Evolutionary conservation across 768 basidiomycete species (phyloP).

Genomic region (Postia placenta): DNA sequence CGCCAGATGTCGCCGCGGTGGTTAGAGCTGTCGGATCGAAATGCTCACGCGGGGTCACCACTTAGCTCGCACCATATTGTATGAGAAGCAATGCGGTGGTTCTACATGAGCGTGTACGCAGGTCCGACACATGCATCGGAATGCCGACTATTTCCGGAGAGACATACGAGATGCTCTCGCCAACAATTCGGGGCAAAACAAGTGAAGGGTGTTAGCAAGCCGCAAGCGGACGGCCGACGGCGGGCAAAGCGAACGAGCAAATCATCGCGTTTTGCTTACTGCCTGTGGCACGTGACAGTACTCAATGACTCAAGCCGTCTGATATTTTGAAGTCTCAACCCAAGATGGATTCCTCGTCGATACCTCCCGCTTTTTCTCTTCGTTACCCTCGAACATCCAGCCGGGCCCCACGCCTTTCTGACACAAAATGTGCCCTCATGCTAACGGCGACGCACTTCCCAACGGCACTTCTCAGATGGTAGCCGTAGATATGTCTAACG

Average conservation of each 20-base stretch:
- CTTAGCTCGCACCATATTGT: too few relatives aligned
- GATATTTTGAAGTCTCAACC: not conserved
- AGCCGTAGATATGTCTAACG: conserved; percentile 50
- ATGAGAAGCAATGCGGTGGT: too few relatives aligned
- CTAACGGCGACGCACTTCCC: conserved; percentile 43
- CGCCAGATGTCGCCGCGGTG: too few relatives aligned
- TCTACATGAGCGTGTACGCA: too few relatives aligned
- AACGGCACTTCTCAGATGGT: conserved; percentile 62
- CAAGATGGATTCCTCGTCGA: not conserved
- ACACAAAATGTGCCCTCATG: conserved; percentile 57
- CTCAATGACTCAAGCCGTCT: not conserved
- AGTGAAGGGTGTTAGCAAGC: too few relatives aligned
- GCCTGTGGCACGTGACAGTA: not conserved
- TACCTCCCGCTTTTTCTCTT: not conserved
- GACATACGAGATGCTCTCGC: too few relatives aligned
- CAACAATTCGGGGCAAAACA: too few relatives aligned
- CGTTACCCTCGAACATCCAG: too few relatives aligned
- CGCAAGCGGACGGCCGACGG: not conserved
- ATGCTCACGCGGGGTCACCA: too few relatives aligned
- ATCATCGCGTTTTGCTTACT: not conserved
- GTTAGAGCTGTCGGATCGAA: too few relatives aligned
- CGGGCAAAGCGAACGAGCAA: not conserved
- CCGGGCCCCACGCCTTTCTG: not conserved
- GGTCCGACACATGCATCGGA: too few relatives aligned
- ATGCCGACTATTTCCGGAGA: too few relatives aligned